A percentile compares a stretch with the other conserved stretches of the same genome.
These are phyloP conservation scores for Luvunga scandens DNA, from an alignment of 345 rosid species.

Conservation along the genomic window DNA sequence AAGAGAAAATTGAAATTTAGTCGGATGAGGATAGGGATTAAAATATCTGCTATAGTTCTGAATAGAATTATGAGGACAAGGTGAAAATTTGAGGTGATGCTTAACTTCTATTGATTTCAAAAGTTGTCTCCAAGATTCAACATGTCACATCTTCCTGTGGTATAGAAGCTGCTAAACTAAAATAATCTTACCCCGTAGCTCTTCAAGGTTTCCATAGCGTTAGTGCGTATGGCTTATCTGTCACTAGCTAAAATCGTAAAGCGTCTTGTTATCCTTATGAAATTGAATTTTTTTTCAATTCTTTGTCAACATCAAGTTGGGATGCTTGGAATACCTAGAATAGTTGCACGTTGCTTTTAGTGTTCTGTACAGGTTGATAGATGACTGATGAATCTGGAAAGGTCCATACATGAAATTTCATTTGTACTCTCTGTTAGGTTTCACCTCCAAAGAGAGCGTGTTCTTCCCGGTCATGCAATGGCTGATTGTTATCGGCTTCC, in stretches of 20 bases:
- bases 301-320: neutral
- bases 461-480: neutral
- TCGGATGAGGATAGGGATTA: neutral
- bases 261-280: neutral
- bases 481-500: neutral
- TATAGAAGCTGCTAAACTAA: neutral
- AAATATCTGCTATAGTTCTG: neutral
- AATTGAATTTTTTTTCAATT: neutral
- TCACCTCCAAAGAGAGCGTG: neutral
- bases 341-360: neutral
- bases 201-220: neutral
- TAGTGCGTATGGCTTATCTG: neutral
- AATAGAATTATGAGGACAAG: neutral
- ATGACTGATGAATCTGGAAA: neutral
- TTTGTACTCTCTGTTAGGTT: neutral
- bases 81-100: neutral
- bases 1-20: neutral
- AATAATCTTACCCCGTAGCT: neutral
- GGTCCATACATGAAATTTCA: neutral
- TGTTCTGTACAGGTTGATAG: neutral
- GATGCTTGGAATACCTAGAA: neutral
- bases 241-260: neutral
- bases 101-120: neutral
- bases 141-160: neutral
- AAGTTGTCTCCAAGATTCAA: neutral